phyloP scores from a whole-genome alignment of 192 early-diverging fungal genomes.

The Gaertneriomyces semiglobifer region DNA sequence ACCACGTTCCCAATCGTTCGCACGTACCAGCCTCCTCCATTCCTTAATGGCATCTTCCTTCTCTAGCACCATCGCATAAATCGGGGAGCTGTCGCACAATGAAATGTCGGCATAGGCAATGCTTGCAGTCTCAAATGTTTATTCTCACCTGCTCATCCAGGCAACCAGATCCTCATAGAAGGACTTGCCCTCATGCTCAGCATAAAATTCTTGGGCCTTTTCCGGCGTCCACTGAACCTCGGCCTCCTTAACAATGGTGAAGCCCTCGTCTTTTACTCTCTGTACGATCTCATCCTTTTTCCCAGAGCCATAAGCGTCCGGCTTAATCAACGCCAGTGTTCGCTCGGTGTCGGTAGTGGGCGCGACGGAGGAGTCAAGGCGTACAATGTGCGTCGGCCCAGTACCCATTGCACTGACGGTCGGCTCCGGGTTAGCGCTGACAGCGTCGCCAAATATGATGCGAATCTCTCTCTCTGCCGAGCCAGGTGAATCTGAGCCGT shows the following conservation, averaged over 20 bases:
- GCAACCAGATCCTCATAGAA: constrained; percentile 48
- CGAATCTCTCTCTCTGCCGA: constrained; percentile 42
- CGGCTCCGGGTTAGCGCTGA: constrained; percentile 21
- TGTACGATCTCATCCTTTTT: constrained; percentile 48
- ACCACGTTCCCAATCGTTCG: too few relatives aligned
- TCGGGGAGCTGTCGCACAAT: constrained; percentile 40
- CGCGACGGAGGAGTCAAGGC: not conserved
- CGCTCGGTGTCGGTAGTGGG: constrained; percentile 15
- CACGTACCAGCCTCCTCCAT: constrained; percentile 42
- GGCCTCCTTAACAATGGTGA: constrained; percentile 47
- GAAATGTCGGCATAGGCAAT: not conserved
- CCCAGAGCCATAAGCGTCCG: constrained; percentile 47
- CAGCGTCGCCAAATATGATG: constrained; percentile 41
- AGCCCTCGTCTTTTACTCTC: constrained; percentile 37
- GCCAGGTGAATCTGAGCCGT: constrained; percentile 54
- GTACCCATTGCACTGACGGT: not conserved
- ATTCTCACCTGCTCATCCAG: constrained; percentile 55
- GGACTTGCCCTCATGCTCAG: constrained; percentile 44
- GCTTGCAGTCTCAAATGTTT: not conserved
- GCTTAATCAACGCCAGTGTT: constrained; percentile 53
- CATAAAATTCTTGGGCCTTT: constrained; percentile 51
- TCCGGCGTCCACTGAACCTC: constrained; percentile 39
- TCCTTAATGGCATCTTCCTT: constrained; percentile 44
- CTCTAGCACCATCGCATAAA: constrained; percentile 54
- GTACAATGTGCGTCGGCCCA: too few relatives aligned